Base-by-base conservation (phyloP, 768 basidiomycete species). In the Lactarius psammicola region DNA sequence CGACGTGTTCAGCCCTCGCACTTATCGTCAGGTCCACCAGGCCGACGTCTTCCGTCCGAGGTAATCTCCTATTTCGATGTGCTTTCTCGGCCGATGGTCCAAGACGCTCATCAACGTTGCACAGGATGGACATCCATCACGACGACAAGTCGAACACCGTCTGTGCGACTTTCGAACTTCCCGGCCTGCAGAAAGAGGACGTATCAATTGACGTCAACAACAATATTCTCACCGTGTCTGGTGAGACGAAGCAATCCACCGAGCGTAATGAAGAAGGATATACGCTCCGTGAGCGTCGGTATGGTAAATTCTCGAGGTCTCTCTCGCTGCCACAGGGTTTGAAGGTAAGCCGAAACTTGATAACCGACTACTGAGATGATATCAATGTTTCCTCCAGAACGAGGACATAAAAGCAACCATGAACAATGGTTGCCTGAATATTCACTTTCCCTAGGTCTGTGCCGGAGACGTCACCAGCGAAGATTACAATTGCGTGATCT, bases 61-160 rank as follows among this genome's bases (percentile, higher is more conserved):
- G 68, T 63, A 44, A 57, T 23, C 23, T n/a, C 11, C 36, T 20
- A 34, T 33, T 13, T 20, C 42, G 6, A 33, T 23, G 17, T 13
- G 13, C 8, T 46, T 17, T 23, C n/a, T 33, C 9, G 13, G 6
- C 5, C 7, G 17, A 9, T 51, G 40, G 26, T 40, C 40, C 40
- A 5, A 42, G n/a, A 15, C 3, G 42, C 40, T 40, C 17, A 56
- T 15, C 8, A 11, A 9, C 18, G 7, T 20, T 11, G 34, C 36
- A 1, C 67, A 86, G 85, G 68, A 81, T 86, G 80, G 83, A 86
- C 67, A 74, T 86, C 15, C 81, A 83, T 69, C 84, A 86, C 69
- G 75, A 84, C 64, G 55, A 69, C 0, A 77, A 81, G 26, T 74
- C 72, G 28, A 84, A 84, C 69, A 71, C 76, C 42, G 81, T 87